Base-by-base conservation (phyloP, 2,329 filamentous ascomycete genomes). In the Geosmithia morbida region DNA sequence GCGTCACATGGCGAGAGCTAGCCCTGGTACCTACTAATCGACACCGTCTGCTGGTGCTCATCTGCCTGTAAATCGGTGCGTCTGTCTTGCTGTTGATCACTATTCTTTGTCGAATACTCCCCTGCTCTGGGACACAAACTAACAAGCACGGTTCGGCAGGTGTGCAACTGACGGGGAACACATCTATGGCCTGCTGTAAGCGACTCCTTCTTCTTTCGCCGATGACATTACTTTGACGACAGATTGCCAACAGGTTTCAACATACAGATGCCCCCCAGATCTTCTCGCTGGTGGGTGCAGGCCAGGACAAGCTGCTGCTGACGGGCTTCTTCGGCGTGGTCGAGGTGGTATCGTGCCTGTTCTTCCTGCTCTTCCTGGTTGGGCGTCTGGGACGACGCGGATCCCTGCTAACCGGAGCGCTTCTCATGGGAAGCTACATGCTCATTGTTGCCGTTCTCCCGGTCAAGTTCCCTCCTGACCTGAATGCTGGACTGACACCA, bases 241-340 rank as follows among this genome's bases (percentile, higher is more conserved):
- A 13, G 44, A 6, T 7, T 14, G 33, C 6, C 11, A 37, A 11
- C n/a, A 37, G 13, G 5, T 37, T 37, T 11, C 6, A 37, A 37
- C 33, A 11, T 37, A 6, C 19, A 64, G 62, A 71, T 52, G 69
- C 69, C 1, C 70, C 68, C 1, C 71, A 75, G 53, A 68, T 75
- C 41, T 75, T 75, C 57, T 59, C 61, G 14, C 63, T 69, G 2
- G 68, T 74, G 10, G 70, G 71, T 3, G 69, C 70, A 6, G 69
- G 69, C 4, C 57, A 65, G 41, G 60, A 67, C n/a, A 59, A 62
- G 29, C 66, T 72, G 40, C 60, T 74, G 7, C 63, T 75, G 46
- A 74, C 68, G 1, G 72, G 70, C 10, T 72, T 74, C 57, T 75
- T 75, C 42, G 71, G 71, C 2, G 57, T 72, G 7, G 66, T 72